Percentiles rank a stretch among this genome's conserved stretches.
Evolutionary conservation across 176 grass and related monocot species (phyloP).

Genomic region (Pontederia crassipes): DNA sequence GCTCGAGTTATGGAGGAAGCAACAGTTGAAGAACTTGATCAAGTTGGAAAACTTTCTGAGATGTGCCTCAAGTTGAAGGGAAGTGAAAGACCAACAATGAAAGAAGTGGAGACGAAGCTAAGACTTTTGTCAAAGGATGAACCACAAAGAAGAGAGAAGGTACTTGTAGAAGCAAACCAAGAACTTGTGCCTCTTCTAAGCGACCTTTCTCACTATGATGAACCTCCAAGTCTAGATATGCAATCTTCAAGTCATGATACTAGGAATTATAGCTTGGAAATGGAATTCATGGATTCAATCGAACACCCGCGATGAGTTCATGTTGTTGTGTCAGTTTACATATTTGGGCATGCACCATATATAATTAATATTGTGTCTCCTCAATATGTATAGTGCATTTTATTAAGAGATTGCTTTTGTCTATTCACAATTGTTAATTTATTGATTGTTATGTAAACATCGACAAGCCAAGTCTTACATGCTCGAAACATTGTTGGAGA

Average conservation of each 20-base stretch:
- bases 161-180: not conserved
- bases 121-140: not conserved
- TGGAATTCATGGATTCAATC: not conserved
- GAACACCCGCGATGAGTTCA: not conserved
- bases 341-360: no score
- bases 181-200: not conserved
- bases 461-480: no score
- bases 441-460: no score
- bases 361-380: no score
- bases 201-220: not conserved
- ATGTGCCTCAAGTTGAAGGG: not conserved
- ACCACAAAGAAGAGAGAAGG: not conserved
- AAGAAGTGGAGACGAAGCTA: not conserved
- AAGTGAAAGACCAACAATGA: constrained; percentile 1
- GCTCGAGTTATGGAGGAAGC: no score
- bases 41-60: no score
- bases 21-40: no score
- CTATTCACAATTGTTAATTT: no score
- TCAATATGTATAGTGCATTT: no score
- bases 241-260: no score
- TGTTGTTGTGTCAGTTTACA: not conserved
- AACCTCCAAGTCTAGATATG: not conserved
- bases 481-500: no score
- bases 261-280: not conserved
- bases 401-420: no score